Evolutionary conservation across 257 asterid genomes (phyloP), one percentile per base, ranked within the genome.

Genomic region (Solanum pinnatisectum): DNA sequence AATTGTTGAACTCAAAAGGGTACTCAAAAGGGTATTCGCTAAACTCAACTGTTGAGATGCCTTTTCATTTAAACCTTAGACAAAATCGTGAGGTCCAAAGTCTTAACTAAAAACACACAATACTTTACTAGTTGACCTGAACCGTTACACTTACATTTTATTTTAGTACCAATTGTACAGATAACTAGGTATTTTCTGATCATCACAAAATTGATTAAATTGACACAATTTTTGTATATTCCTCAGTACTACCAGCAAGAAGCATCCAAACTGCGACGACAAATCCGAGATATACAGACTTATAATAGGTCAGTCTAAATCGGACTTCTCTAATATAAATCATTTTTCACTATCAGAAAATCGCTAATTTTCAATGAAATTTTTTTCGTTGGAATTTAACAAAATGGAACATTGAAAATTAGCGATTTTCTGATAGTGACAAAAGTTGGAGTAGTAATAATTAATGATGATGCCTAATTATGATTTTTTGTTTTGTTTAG

Each of bases 211-310:
- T 0, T 79, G 10, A 25, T 30, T 81, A 30, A 82, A 82, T 15
- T 16, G 3, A 81, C 3, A 13, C 67, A 27, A 79, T 15, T 25
- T 27, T 25, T 77, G 0, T 56, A 56, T 56, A 20, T 44, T 44
- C 30, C 30, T 30, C 94, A 96, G 98, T 96, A 93, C 85, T 96
- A 96, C 92, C 98, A 95, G 94, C 97, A 94, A 91, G 97, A 96
- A 90, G 91, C 98, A 86, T 87, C 91, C 74, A 96, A 94, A 90
- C 93, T 93, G 86, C 93, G 96, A 84, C 86, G 92, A 68, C 93
- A 93, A 60, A 96, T 94, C 68, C 82, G 94, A 81, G 98, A 96
- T 14, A 90, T 93, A 63, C 96, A 93, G 87, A 87, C 59, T 83
- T 86, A 93, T 63, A 95, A 94, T 95, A 94, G 96, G 98, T 94